Evolutionary conservation across 345 rosid genomes (phyloP), one percentile per base, ranked within the genome.

Genomic region (Firmiana major): DNA sequence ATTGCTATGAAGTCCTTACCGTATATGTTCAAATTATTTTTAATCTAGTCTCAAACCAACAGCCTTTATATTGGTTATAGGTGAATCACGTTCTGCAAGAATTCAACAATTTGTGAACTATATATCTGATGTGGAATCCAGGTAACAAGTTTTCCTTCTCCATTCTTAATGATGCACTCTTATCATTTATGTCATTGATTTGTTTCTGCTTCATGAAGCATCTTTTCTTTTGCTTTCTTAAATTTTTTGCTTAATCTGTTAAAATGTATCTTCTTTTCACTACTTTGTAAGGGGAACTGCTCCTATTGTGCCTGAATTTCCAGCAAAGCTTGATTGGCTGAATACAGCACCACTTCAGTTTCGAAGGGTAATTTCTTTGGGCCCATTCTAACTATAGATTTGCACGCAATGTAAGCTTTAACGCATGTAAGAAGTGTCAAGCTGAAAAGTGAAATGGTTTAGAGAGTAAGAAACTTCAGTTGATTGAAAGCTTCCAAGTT

Each of bases 311-410:
- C 99, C 99, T 17, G 98, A 95, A 81, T 93, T 93, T 80, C 97
- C 98, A 9, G 40, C 88, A 36, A 90, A 87, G 86, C 94, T 95
- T 11, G 97, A 95, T 80, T 95, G 99, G 98, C 85, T 95, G 59
- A 95, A 95, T 83, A 81, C 95, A 17, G 86, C 92, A 62, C 99
- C 99, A 72, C 97, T 95, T 81, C 97, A 88, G 81, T 89, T 93
- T 77, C 83, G 70, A 73, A 83, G 91, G 92, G 99, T 88, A 87
- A 85, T 77, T 74, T 83, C n/a, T 71, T 53, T 73, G 3, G 34
- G 34, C 83, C 57, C 48, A 36, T 62, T 34, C 21, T 57, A 28
- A 70, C 63, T 5, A 40, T 59, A 46, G 49, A 21, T 12, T 54
- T 55, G 42, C 38, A 24, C 53, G 63, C 63, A 71, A 67, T 49